phyloP scores from a whole-genome alignment of 305 asterid genomes.

The Plantago lanceolata region DNA sequence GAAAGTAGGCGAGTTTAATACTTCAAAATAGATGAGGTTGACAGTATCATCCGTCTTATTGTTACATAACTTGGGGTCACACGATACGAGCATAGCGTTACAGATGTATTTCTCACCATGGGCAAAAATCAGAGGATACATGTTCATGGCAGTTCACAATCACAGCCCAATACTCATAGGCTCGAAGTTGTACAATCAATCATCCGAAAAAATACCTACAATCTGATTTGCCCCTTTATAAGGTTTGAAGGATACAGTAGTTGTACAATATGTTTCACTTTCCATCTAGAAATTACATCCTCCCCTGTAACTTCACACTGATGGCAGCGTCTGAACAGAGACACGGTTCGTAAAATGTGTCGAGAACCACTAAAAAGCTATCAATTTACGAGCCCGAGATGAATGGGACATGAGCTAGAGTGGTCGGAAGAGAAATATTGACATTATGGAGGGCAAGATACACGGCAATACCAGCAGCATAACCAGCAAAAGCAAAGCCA shows the following conservation, averaged over 20 bases:
- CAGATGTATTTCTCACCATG: no score
- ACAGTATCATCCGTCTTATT: no score
- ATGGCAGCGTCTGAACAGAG: not conserved
- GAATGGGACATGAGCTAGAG: constrained; percentile 73
- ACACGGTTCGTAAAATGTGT: not conserved
- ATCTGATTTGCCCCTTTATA: constrained; percentile 5
- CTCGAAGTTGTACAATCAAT: no score
- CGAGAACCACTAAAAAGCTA: not conserved
- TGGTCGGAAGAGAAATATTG: constrained; percentile 55
- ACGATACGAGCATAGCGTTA: no score
- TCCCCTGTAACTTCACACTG: not conserved
- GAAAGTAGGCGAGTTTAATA: no score
- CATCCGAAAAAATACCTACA: not conserved
- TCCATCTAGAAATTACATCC: constrained; percentile 6
- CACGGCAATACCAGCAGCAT: constrained; percentile 89
- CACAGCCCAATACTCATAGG: no score
- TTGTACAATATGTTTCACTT: not conserved
- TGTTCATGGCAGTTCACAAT: no score
- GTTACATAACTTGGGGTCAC: no score
- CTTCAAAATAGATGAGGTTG: no score
- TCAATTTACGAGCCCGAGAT: constrained; percentile 50
- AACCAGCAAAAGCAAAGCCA: constrained; percentile 98
- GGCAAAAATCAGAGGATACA: no score
- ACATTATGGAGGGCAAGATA: constrained; percentile 76
- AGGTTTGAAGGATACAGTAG: constrained; percentile 3